phyloP scores from a whole-genome alignment of 2,329 filamentous ascomycete species.

The Laburnicola sp. region DNA sequence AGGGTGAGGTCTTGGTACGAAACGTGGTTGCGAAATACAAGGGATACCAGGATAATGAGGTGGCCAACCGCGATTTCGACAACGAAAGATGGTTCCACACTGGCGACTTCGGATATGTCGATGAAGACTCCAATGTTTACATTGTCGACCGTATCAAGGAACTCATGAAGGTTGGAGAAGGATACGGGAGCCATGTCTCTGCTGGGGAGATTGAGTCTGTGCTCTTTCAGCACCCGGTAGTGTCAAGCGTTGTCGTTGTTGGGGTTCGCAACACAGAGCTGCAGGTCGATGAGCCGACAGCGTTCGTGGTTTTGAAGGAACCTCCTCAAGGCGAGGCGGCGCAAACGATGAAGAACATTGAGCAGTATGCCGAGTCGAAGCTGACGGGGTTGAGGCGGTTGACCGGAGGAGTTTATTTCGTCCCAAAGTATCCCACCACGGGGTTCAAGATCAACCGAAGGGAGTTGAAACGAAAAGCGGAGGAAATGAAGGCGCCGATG shows the following conservation, averaged over 20 bases:
- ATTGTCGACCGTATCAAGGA: conserved; percentile 20
- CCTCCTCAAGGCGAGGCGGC: not conserved
- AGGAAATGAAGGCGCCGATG: not conserved
- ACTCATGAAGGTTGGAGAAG: conserved; percentile 11
- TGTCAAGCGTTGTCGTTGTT: not conserved
- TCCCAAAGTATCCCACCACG: not conserved
- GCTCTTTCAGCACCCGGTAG: not conserved
- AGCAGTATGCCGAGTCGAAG: not conserved
- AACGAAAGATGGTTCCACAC: conserved; percentile 57
- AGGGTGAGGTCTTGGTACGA: not conserved
- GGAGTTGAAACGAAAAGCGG: conserved; percentile 23
- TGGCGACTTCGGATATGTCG: conserved; percentile 17
- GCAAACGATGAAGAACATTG: not conserved
- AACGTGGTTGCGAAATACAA: conserved; percentile 52
- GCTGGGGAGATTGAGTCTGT: not conserved
- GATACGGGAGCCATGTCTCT: not conserved
- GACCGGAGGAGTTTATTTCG: conserved; percentile 1
- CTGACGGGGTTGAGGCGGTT: not conserved
- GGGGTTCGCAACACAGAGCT: not conserved
- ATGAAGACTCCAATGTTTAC: conserved; percentile 16
- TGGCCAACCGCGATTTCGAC: conserved; percentile 69
- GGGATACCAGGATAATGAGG: conserved; percentile 72
- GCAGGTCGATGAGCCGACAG: not conserved
- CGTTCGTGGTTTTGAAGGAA: not conserved
- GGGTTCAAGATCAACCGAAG: conserved; percentile 5